Conservation (phyloP, 202 grass and related monocot species). For the Panicum virgatum region DNA sequence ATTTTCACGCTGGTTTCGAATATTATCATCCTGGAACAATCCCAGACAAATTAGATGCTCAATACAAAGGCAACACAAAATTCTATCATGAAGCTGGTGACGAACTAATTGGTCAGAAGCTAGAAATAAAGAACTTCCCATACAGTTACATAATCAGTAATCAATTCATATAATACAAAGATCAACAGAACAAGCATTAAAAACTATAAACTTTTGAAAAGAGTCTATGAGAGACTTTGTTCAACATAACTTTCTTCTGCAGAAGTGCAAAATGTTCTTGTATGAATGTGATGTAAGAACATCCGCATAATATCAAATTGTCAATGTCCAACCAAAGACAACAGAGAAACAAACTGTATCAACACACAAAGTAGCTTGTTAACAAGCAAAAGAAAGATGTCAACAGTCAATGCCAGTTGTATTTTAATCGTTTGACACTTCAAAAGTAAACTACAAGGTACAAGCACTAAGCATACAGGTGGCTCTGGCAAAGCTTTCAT, state of each 20-base stretch:
- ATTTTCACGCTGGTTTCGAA: slow-evolving; percentile 97
- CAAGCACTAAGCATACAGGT: not conserved
- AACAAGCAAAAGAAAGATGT: not conserved
- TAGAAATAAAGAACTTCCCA: slow-evolving; percentile 11
- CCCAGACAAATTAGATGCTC: not conserved
- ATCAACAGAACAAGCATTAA: not conserved
- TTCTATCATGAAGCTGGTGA: not conserved
- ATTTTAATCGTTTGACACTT: not conserved
- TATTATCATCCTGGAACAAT: slow-evolving; percentile 74
- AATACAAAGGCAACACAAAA: slow-evolving; percentile 13
- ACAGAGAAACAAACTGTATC: not conserved
- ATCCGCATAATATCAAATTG: not conserved
- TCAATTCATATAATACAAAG: not conserved
- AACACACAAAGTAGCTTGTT: not conserved
- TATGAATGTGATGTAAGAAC: not conserved
- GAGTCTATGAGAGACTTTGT: not conserved
- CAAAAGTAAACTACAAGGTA: not conserved
- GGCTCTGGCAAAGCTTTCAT: not conserved
- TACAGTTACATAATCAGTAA: not conserved
- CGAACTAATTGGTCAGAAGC: not conserved
- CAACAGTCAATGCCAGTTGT: not conserved
- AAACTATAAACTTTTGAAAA: not conserved
- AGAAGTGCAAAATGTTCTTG: not conserved
- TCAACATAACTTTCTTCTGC: not conserved
- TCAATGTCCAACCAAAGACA: not conserved